phyloP scores from a whole-genome alignment of 1,139 yeast genomes.

The Blastobotrys ciferrii region DNA sequence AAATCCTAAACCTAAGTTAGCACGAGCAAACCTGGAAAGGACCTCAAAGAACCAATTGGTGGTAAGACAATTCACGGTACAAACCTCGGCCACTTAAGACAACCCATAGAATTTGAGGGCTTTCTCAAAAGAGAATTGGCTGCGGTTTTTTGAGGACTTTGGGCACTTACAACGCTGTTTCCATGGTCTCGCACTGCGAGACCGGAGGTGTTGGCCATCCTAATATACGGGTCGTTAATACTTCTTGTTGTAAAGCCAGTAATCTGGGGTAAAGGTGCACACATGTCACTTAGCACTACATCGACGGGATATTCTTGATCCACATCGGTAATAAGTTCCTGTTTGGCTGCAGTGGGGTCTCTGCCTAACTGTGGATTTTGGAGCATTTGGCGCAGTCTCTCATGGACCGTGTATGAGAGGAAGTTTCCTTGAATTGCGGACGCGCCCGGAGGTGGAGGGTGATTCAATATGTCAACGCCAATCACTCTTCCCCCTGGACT shows the following conservation, averaged over 20 bases:
- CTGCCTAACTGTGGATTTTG: conserved; percentile 38
- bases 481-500: conserved; percentile 61
- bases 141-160: neutral
- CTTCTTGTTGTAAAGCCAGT: conserved; percentile 69
- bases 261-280: conserved; percentile 67
- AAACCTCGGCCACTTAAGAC: too few relatives aligned
- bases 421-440: conserved; percentile 86
- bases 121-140: too few relatives aligned
- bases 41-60: too few relatives aligned
- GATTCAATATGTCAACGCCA: conserved; percentile 82
- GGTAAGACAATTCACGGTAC: too few relatives aligned
- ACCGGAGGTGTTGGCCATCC: conserved; percentile 77
- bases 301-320: conserved; percentile 47
- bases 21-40: neutral
- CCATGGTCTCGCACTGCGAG: conserved; percentile 60
- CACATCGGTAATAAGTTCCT: neutral
- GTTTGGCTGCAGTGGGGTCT: conserved; percentile 47
- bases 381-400: conserved; percentile 1
- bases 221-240: conserved; percentile 69
- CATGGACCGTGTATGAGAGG: conserved; percentile 35
- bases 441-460: conserved; percentile 76
- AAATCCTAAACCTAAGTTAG: conserved; percentile 49
- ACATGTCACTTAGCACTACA: conserved; percentile 82
- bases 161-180: conserved; percentile 49
- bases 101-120: too few relatives aligned